Evolutionary conservation across 495 filamentous ascomycete species (phyloP).

Genomic region (Diplogelasinospora grovesii): DNA sequence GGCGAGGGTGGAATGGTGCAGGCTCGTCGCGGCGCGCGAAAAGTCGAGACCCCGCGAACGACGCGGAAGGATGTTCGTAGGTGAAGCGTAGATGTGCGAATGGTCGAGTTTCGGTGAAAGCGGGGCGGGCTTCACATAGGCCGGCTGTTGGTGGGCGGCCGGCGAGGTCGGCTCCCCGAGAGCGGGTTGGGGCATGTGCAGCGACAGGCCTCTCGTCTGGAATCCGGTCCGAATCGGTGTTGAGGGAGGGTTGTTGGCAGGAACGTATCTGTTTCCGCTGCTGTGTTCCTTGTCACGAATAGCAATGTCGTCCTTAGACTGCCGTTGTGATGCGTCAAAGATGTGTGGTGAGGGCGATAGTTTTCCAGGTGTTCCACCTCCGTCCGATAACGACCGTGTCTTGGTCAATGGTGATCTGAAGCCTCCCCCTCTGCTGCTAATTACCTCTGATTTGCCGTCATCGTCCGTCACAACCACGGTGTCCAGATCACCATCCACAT

Average conservation of each 20-base stretch:
- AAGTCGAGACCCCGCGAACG: slow-evolving; percentile 86
- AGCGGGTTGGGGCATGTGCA: slow-evolving; percentile 77
- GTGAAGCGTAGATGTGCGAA: slow-evolving; percentile 73
- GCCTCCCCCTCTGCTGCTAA: neutral
- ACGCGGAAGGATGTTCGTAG: slow-evolving; percentile 71
- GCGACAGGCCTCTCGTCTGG: slow-evolving; percentile 54
- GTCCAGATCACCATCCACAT: slow-evolving; percentile 15
- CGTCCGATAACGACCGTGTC: slow-evolving; percentile 44
- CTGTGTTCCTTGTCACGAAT: slow-evolving; percentile 30
- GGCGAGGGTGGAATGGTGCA: slow-evolving; percentile 92
- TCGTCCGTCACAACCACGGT: slow-evolving; percentile 13
- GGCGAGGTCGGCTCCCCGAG: slow-evolving; percentile 40
- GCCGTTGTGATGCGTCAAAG: slow-evolving; percentile 43
- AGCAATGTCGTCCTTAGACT: slow-evolving; percentile 76
- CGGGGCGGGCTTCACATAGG: slow-evolving; percentile 55
- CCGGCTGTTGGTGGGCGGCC: slow-evolving; percentile 38
- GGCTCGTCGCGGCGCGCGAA: slow-evolving; percentile 85
- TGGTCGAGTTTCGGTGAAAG: slow-evolving; percentile 82
- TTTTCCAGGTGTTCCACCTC: slow-evolving; percentile 41
- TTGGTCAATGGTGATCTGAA: slow-evolving; percentile 22
- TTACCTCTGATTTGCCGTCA: neutral
- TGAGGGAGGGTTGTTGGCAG: slow-evolving; percentile 9
- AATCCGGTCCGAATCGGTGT: slow-evolving; percentile 57
- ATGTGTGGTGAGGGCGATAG: slow-evolving; percentile 66
- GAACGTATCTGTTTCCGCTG: neutral